Conservation (phyloP, 345 rosid species). For the Hibiscus trionum region DNA sequence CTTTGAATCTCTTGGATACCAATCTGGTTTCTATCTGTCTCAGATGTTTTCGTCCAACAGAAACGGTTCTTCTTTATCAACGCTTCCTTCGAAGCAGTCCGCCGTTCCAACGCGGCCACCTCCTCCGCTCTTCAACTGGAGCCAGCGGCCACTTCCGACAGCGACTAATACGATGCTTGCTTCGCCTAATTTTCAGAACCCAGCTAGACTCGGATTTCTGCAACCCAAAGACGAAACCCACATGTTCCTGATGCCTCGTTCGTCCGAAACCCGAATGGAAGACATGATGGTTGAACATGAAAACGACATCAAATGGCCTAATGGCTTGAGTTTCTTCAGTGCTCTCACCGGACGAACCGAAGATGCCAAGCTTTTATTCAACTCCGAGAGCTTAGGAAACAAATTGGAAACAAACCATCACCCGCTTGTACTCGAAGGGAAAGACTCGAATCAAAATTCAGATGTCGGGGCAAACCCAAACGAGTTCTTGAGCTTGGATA, state of each 20-base stretch:
- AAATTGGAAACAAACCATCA: constrained; percentile 31
- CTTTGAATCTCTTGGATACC: constrained; percentile 91
- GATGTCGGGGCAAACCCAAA: constrained; percentile 46
- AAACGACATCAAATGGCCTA: constrained; percentile 85
- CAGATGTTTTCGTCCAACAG: constrained; percentile 74
- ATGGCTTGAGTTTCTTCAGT: constrained; percentile 67
- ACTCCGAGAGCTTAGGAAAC: constrained; percentile 48
- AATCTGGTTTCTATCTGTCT: constrained; percentile 87
- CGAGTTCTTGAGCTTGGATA: constrained; percentile 70
- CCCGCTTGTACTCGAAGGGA: constrained; percentile 25
- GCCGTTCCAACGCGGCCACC: constrained; percentile 51
- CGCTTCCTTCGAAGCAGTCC: constrained; percentile 49
- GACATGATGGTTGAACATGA: constrained; percentile 64
- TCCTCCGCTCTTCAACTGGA: constrained; percentile 57
- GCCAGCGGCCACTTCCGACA: constrained; percentile 46
- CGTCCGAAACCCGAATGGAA: constrained; percentile 38
- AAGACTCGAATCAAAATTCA: constrained; percentile 34
- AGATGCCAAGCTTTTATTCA: constrained; percentile 65
- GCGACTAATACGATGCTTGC: constrained; percentile 41
- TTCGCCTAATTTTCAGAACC: constrained; percentile 57
- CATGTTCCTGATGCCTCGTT: constrained; percentile 65
- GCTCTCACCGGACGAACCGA: constrained; percentile 67
- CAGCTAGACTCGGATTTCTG: constrained; percentile 42
- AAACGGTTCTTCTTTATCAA: constrained; percentile 43
- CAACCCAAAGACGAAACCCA: constrained; percentile 59